Conservation (phyloP, 495 filamentous ascomycete species). For the Xylaria nigripes region DNA sequence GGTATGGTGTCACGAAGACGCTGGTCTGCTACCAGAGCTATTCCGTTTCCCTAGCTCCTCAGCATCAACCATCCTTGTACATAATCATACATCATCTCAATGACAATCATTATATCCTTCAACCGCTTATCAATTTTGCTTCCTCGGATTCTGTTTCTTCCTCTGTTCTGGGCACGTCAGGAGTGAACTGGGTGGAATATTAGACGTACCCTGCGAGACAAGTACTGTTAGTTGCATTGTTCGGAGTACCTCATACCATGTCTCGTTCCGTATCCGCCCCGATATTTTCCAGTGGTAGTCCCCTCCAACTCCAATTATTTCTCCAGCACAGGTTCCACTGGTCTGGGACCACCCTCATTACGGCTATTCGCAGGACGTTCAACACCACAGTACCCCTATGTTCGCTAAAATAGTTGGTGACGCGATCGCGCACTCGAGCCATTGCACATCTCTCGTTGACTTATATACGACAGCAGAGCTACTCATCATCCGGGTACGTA, state of each 20-base stretch:
- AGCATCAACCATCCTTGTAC: constrained; percentile 4
- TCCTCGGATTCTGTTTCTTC: not conserved
- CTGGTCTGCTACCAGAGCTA: not conserved
- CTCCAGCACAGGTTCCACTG: not conserved
- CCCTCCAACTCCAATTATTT: not conserved
- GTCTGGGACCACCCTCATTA: not conserved
- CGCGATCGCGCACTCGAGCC: not conserved
- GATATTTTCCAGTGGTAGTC: too few species aligned
- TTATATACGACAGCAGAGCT: not conserved
- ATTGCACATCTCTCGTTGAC: not conserved
- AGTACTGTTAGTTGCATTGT: too few species aligned
- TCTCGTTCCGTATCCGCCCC: not conserved
- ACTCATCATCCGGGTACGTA: constrained; percentile 6
- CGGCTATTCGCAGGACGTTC: not conserved
- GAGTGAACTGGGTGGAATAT: not conserved
- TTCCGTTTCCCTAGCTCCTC: constrained; percentile 6
- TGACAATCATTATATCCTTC: not conserved
- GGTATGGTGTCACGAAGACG: not conserved
- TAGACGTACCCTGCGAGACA: not conserved
- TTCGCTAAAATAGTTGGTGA: constrained; percentile 4
- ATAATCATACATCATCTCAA: constrained; percentile 7
- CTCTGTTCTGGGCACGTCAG: not conserved
- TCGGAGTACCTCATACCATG: not conserved
- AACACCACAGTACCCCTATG: not conserved
- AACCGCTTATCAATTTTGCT: not conserved